phyloP scores from a whole-genome alignment of 257 asterid species.

The Solanum medicagineum region DNA sequence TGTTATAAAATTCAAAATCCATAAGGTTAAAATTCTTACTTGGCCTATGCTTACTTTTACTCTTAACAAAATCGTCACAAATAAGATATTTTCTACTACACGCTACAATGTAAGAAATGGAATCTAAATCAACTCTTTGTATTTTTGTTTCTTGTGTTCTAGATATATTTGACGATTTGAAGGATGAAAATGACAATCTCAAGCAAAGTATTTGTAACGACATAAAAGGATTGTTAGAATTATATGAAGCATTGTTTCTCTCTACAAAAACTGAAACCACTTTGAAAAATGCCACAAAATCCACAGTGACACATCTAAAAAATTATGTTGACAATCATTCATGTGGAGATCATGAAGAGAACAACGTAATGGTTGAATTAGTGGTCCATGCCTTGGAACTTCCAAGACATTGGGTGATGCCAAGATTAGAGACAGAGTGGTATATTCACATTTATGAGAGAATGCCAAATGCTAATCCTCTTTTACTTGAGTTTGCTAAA shows the following conservation, averaged over 20 bases:
- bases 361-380: fast-evolving
- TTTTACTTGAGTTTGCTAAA: background rate
- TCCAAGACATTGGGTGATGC: background rate
- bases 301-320: background rate
- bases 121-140: background rate
- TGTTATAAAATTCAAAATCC: no score
- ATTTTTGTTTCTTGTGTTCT: background rate
- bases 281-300: constrained; percentile 18
- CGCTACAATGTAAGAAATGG: background rate
- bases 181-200: background rate
- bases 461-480: background rate
- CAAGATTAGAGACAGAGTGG: background rate
- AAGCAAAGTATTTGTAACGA: constrained; percentile 8
- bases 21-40: no score
- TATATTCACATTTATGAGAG: background rate
- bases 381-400: background rate
- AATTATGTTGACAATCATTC: background rate
- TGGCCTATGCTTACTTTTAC: no score
- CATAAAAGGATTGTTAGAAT: constrained; percentile 15
- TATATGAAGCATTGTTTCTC: constrained; percentile 41
- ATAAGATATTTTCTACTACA: no score
- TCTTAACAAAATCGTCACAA: no score
- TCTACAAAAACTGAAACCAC: constrained; percentile 11
- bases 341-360: background rate
- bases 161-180: constrained; percentile 24